These are phyloP conservation scores for Hygrocybe punicea DNA, from an alignment of 768 basidiomycete genomes.

Conservation along the genomic window DNA sequence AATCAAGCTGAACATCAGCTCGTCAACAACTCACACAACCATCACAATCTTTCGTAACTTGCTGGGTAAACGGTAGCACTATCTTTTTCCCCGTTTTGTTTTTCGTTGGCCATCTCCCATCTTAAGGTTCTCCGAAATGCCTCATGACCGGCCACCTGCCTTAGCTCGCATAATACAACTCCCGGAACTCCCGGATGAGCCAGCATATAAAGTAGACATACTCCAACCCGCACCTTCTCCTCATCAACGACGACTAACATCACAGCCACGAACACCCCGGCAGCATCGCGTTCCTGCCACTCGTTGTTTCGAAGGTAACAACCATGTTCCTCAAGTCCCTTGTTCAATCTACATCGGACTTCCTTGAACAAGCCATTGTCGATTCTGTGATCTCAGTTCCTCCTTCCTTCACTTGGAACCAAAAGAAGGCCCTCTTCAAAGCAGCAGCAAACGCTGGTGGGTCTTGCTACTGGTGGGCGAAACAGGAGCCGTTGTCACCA, in stretches of 20 bases:
- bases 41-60: constrained; percentile 94
- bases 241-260: constrained; percentile 45
- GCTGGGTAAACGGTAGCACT: constrained; percentile 76
- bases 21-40: constrained; percentile 91
- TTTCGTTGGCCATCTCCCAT: not conserved
- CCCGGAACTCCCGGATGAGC: constrained; percentile 62
- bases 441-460: constrained; percentile 76
- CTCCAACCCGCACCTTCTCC: constrained; percentile 75
- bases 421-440: constrained; percentile 65
- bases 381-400: constrained; percentile 87
- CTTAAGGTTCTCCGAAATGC: constrained; percentile 72
- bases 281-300: constrained; percentile 57
- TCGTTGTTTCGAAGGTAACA: constrained; percentile 75
- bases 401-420: constrained; percentile 63
- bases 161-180: constrained; percentile 78
- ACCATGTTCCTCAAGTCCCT: constrained; percentile 83
- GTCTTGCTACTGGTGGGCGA: constrained; percentile 89
- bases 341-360: constrained; percentile 83
- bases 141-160: constrained; percentile 47
- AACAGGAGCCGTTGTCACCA: constrained; percentile 68
- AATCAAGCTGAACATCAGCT: constrained; percentile 92
- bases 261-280: constrained; percentile 55
- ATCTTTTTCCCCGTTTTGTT: constrained; percentile 6
- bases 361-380: constrained; percentile 72
- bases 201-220: constrained; percentile 82